These are phyloP conservation scores for Paulownia fortunei DNA, from an alignment of 257 asterid genomes.

Conservation along the genomic window DNA sequence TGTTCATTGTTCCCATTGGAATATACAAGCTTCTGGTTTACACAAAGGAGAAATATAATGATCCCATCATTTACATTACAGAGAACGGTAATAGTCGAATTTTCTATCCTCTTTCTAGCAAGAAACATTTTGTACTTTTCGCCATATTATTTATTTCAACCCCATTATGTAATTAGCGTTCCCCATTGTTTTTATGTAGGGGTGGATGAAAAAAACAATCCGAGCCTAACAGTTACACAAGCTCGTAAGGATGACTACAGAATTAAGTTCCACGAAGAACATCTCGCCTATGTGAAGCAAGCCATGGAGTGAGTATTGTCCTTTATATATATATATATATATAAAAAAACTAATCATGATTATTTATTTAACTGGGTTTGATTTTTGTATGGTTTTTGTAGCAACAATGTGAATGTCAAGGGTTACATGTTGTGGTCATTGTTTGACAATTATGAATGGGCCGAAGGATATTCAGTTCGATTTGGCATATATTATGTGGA, in stretches of 20 bases:
- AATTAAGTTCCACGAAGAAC: constrained; percentile 25
- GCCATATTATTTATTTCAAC: background rate
- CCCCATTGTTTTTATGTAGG: constrained; percentile 2
- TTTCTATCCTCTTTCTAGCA: background rate
- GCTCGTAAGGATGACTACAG: constrained; percentile 26
- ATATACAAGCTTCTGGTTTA: constrained; percentile 23
- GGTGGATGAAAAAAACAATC: constrained; percentile 26
- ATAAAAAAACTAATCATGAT: background rate
- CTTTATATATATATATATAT: background rate
- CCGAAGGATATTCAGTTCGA: constrained; percentile 32
- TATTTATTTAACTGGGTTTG: background rate
- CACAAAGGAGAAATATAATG: constrained; percentile 16
- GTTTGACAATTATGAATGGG: constrained; percentile 36
- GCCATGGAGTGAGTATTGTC: constrained; percentile 24
- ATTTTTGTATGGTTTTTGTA: background rate
- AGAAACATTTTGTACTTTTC: background rate
- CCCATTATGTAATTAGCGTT: background rate
- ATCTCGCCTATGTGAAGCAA: constrained; percentile 15
- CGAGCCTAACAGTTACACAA: background rate
- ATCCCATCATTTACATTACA: constrained; percentile 37
- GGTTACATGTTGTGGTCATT: constrained; percentile 21
- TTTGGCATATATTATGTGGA: constrained; percentile 33
- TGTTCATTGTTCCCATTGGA: constrained; percentile 28
- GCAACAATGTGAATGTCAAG: background rate
- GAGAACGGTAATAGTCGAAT: constrained; percentile 29